A percentile compares a stretch with the other conserved stretches of the same genome.
Conservation (phyloP, 106 monocot genomes). For the Dendrobium huoshanense region DNA sequence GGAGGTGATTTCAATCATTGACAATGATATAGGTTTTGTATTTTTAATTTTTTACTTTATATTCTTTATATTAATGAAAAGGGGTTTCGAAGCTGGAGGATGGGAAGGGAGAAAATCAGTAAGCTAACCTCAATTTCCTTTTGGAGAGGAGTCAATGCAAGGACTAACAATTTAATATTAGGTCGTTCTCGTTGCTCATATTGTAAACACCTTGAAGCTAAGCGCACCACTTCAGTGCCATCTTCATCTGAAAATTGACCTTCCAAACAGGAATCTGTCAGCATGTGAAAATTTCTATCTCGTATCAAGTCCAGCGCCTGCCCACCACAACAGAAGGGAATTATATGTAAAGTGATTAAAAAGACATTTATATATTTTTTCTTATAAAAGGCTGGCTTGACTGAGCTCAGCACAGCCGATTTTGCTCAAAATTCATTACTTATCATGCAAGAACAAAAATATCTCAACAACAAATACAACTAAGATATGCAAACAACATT, state of each 20-base stretch:
- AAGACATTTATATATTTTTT: too few species aligned
- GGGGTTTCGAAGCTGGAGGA: too few species aligned
- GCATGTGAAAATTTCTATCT: conserved; percentile 65
- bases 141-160: conserved; percentile 60
- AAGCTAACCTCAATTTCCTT: conserved; percentile 51
- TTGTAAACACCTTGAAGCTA: conserved; percentile 82
- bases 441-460: neutral
- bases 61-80: neutral
- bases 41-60: neutral
- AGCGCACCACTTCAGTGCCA: conserved; percentile 69
- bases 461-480: neutral
- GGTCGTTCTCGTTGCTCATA: conserved; percentile 73
- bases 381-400: neutral
- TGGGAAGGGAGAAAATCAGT: neutral
- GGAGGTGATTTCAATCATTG: too few species aligned
- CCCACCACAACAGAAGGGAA: conserved; percentile 6
- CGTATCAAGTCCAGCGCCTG: conserved; percentile 80
- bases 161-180: conserved; percentile 59
- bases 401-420: neutral
- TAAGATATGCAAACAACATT: neutral
- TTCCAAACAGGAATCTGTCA: conserved; percentile 75
- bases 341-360: neutral
- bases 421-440: neutral
- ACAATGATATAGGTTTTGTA: too few species aligned
- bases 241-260: conserved; percentile 93